phyloP scores from a whole-genome alignment of 2,329 filamentous ascomycete genomes.

The Fusarium bulbicola region DNA sequence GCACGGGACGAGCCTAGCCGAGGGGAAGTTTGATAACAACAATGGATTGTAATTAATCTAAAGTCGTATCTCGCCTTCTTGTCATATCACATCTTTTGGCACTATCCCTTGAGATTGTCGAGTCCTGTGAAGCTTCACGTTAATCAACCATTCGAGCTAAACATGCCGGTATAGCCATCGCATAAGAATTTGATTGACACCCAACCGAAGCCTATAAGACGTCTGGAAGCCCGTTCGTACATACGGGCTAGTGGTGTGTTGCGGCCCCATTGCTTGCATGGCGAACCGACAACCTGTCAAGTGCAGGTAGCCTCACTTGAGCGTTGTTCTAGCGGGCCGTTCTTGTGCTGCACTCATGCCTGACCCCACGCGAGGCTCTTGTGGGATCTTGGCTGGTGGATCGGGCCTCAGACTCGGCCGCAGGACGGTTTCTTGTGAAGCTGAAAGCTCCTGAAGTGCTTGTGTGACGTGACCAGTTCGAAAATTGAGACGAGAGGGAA shows the following conservation, averaged over 20 bases:
- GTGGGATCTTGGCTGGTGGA: constrained; percentile 28
- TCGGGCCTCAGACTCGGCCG: constrained; percentile 27
- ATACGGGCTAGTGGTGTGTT: constrained; percentile 27
- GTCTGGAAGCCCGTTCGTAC: constrained; percentile 30
- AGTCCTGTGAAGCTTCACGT: neutral
- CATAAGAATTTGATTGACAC: constrained; percentile 13
- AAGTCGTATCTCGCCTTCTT: neutral
- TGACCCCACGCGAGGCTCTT: constrained; percentile 40
- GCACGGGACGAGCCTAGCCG: constrained; percentile 42
- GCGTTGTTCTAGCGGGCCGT: constrained; percentile 12
- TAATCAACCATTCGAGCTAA: constrained; percentile 5
- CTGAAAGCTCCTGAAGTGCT: constrained; percentile 9
- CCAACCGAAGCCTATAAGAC: constrained; percentile 10
- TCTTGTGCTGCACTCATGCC: constrained; percentile 43
- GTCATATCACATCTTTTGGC: neutral
- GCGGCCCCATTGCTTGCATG: constrained; percentile 43
- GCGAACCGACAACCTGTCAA: constrained; percentile 43
- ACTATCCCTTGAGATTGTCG: neutral
- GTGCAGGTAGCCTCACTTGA: constrained; percentile 40
- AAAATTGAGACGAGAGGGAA: constrained; percentile 26
- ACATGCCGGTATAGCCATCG: constrained; percentile 14
- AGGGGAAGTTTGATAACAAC: neutral
- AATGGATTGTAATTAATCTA: neutral
- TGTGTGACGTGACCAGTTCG: constrained; percentile 29
- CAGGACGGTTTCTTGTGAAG: constrained; percentile 26